Evolutionary conservation across 352 stramenopile genomes (phyloP).

Genomic region (Globisporangium paroecandrum): DNA sequence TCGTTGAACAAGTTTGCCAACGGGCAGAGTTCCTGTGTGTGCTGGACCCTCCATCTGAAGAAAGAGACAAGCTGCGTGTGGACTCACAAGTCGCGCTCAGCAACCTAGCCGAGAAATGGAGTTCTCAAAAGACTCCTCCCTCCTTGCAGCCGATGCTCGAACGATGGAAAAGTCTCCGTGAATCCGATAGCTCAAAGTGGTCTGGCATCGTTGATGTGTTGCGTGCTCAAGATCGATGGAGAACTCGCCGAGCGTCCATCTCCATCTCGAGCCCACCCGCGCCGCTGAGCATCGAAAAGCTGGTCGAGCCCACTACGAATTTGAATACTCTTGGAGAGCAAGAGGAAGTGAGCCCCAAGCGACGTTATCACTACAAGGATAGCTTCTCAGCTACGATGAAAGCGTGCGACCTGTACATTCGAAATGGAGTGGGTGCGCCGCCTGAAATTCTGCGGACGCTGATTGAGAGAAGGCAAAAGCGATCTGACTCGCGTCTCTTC

Average conservation of each 20-base stretch:
- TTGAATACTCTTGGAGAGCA: slow-evolving; percentile 16
- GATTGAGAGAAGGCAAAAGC: slow-evolving; percentile 66
- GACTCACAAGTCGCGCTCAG: slow-evolving; percentile 75
- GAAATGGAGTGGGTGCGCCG: slow-evolving; percentile 73
- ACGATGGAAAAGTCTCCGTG: slow-evolving; percentile 70
- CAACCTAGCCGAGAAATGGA: slow-evolving; percentile 87
- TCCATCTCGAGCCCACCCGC: slow-evolving; percentile 28
- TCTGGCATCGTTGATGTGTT: slow-evolving; percentile 82
- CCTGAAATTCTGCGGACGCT: slow-evolving; percentile 70
- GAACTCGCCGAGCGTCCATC: slow-evolving; percentile 51
- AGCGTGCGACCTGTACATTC: slow-evolving; percentile 85
- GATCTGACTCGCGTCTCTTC: slow-evolving; percentile 73
- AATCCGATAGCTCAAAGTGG: slow-evolving; percentile 83
- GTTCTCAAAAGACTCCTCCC: slow-evolving; percentile 71
- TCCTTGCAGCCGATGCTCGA: slow-evolving; percentile 86
- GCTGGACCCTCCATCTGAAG: slow-evolving; percentile 69
- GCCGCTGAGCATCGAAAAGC: not conserved
- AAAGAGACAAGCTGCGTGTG: slow-evolving; percentile 50
- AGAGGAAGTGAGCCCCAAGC: slow-evolving; percentile 24
- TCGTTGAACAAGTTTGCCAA: slow-evolving; percentile 63
- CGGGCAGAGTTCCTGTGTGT: slow-evolving; percentile 73
- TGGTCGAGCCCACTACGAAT: slow-evolving; percentile 12
- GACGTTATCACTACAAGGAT: slow-evolving; percentile 46
- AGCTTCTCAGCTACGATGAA: slow-evolving; percentile 81
- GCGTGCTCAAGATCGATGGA: slow-evolving; percentile 59